Evolutionary conservation across 331 rosid genomes (phyloP).

Genomic region (Acacia pycnantha): DNA sequence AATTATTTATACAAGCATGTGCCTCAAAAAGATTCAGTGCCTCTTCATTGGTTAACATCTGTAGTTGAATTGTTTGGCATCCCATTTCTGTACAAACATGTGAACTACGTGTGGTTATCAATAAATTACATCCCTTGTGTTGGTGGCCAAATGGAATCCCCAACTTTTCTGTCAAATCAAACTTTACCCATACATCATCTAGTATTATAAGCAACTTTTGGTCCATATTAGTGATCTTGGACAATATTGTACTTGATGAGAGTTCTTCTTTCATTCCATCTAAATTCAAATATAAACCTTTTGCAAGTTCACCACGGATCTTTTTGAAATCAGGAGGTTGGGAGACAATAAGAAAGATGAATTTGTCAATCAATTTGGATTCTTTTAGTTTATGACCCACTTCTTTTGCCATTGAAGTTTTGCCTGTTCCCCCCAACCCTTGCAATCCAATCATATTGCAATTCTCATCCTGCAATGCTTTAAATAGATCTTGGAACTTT

Average conservation of each 20-base stretch:
- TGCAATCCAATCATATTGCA: slow-evolving; percentile 7
- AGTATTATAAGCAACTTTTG: background rate
- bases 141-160: background rate
- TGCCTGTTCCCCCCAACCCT: background rate
- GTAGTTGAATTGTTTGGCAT: background rate
- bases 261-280: background rate
- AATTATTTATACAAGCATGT: background rate
- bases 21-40: background rate
- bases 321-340: background rate
- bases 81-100: background rate
- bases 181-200: background rate
- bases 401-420: background rate
- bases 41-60: background rate
- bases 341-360: background rate
- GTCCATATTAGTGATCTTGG: background rate
- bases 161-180: background rate
- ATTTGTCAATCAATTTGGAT: background rate
- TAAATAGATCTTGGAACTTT: background rate
- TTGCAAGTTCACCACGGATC: background rate
- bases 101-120: background rate
- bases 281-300: background rate
- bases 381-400: background rate
- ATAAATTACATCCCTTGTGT: background rate
- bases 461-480: background rate
- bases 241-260: background rate